Conservation (phyloP, 805 yeast species). For the Kazachstania bromeliacearum region DNA sequence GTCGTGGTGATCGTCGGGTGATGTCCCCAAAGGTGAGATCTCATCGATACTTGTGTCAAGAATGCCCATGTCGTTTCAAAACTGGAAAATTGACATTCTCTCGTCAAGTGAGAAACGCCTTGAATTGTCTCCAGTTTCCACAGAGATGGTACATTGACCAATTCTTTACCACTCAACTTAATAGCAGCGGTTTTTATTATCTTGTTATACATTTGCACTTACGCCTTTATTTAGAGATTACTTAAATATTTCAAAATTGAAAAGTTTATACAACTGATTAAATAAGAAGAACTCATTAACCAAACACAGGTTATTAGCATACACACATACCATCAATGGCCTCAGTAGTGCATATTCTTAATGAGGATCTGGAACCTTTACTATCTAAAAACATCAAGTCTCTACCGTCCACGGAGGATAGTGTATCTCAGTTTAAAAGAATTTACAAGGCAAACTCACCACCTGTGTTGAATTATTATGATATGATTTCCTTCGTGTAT, state of each 20-base stretch:
- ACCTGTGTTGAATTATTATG: slow-evolving; percentile 11
- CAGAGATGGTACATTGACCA: slow-evolving; percentile 13
- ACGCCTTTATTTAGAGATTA: background rate
- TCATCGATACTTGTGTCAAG: slow-evolving; percentile 45
- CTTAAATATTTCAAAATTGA: background rate
- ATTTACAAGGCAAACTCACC: slow-evolving; percentile 9
- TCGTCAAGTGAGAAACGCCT: background rate
- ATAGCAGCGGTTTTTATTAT: slow-evolving; percentile 26
- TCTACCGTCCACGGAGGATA: slow-evolving; percentile 15
- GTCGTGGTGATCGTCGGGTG: slow-evolving; percentile 63
- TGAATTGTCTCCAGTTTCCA: background rate
- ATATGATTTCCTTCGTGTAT: slow-evolving; percentile 9
- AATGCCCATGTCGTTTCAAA: slow-evolving; percentile 63
- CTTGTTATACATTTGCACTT: slow-evolving; percentile 32
- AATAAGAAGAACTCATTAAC: background rate
- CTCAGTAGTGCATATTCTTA: slow-evolving; percentile 15
- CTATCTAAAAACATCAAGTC: slow-evolving; percentile 21
- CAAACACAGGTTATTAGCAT: too few relatives aligned
- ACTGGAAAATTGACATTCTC: slow-evolving; percentile 31
- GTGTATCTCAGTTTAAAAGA: slow-evolving; percentile 15
- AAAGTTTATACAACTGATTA: background rate
- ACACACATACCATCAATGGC: too few relatives aligned
- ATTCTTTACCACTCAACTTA: slow-evolving; percentile 18
- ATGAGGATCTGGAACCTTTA: slow-evolving; percentile 24
- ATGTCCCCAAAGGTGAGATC: slow-evolving; percentile 51